These are phyloP conservation scores for Hanseniaspora clermontiae DNA, from an alignment of 805 yeast species.

Conservation along the genomic window DNA sequence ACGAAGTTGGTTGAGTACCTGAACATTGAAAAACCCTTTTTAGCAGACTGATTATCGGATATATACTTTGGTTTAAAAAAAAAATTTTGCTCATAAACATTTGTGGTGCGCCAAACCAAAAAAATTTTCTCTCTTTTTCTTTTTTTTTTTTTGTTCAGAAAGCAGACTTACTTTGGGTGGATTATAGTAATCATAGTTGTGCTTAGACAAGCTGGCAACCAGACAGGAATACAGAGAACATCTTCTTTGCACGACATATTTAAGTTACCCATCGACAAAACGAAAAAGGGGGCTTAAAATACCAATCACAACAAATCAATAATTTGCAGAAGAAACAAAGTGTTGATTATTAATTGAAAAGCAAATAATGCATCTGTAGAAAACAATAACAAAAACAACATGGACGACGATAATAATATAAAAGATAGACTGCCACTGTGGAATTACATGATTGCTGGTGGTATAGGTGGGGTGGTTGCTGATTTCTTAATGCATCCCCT, in stretches of 20 bases:
- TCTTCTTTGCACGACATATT: no score
- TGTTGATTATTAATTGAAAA: not conserved
- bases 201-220: no score
- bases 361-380: conserved; percentile 1
- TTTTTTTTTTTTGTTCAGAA: no score
- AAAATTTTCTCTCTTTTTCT: not conserved
- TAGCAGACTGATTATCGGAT: conserved; percentile 19
- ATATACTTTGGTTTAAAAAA: not conserved
- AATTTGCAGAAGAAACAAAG: not conserved
- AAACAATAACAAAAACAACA: not conserved
- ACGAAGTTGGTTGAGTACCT: conserved; percentile 38
- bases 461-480: conserved; percentile 86
- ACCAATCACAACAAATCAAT: not conserved
- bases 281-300: no score
- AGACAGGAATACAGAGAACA: no score
- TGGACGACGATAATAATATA: not conserved
- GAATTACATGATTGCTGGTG: conserved; percentile 75
- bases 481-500: conserved; percentile 89
- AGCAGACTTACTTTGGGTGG: no score
- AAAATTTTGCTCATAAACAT: not conserved
- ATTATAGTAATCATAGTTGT: no score
- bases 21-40: conserved; percentile 43
- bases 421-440: conserved; percentile 29
- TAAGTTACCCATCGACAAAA: no score
- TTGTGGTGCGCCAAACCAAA: not conserved